Conservation (phyloP, 768 basidiomycete genomes). For the Rhodotorula kratochvilovae region DNA sequence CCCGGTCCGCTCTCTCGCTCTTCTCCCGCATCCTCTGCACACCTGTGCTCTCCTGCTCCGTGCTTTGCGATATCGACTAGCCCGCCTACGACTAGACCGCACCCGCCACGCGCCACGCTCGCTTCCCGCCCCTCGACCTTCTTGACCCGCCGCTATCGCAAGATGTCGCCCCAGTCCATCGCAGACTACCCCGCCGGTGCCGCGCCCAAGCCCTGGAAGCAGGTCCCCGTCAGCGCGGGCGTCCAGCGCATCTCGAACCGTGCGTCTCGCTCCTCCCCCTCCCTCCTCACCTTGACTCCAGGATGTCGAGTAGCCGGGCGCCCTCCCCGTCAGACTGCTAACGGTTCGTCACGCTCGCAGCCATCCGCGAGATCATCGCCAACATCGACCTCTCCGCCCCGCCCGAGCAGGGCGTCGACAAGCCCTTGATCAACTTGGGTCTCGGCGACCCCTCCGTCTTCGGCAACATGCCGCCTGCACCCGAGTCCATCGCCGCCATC, state of each 20-base stretch:
- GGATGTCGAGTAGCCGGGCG: too few species aligned
- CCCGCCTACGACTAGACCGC: too few species aligned
- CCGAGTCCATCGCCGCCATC: slow-evolving; percentile 43
- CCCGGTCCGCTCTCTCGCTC: slow-evolving; percentile 11
- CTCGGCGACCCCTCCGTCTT: slow-evolving; percentile 48
- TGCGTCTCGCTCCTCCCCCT: not conserved
- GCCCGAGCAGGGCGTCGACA: slow-evolving; percentile 22
- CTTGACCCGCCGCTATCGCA: not conserved
- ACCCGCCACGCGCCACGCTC: too few species aligned
- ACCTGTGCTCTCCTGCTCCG: not conserved
- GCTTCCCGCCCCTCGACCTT: not conserved
- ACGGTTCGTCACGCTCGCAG: not conserved
- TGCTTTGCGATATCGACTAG: not conserved
- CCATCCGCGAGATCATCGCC: slow-evolving; percentile 34
- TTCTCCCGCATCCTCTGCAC: not conserved
- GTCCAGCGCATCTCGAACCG: slow-evolving; percentile 27
- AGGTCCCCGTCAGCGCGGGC: not conserved
- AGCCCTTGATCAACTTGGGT: slow-evolving; percentile 49
- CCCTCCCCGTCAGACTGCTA: not conserved
- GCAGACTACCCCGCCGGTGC: too few species aligned
- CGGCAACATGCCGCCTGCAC: slow-evolving; percentile 46
- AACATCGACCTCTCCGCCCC: slow-evolving; percentile 34
- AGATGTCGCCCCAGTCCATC: slow-evolving; percentile 5
- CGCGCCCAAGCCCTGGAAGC: slow-evolving; percentile 8
- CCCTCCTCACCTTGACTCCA: too few species aligned